Percentiles rank a stretch among this genome's conserved stretches.
These are phyloP conservation scores for Epichloe baconii DNA, from an alignment of 2,329 filamentous ascomycete species.

Conservation along the genomic window DNA sequence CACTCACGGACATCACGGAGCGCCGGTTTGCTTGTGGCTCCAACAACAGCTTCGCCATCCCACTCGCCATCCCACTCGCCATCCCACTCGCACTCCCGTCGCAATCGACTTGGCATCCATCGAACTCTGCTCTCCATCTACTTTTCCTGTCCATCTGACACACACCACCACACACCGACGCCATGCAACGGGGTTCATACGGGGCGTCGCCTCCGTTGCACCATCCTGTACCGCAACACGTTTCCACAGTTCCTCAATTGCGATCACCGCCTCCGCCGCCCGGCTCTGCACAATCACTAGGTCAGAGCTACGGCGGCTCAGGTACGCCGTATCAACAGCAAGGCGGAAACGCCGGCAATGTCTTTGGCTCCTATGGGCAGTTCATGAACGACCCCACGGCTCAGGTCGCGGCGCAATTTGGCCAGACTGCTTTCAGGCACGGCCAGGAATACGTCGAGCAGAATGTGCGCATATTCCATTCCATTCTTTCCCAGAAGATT, in stretches of 20 bases:
- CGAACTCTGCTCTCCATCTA: not conserved
- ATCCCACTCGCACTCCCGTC: too few species aligned
- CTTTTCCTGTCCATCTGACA: too few species aligned
- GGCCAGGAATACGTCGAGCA: slow-evolving; percentile 92
- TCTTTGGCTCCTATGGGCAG: slow-evolving; percentile 66
- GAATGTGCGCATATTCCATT: slow-evolving; percentile 50
- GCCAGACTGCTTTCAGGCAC: slow-evolving; percentile 79
- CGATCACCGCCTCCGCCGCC: slow-evolving; percentile 81
- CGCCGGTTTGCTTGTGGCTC: not conserved
- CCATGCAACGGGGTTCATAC: slow-evolving; percentile 80
- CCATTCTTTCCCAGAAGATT: not conserved
- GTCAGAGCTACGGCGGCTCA: slow-evolving; percentile 41
- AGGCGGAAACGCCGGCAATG: slow-evolving; percentile 36
- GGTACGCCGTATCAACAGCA: slow-evolving; percentile 62
- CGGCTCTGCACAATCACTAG: slow-evolving; percentile 53
- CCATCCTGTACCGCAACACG: slow-evolving; percentile 95
- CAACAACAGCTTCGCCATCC: not conserved
- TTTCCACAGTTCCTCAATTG: slow-evolving; percentile 93
- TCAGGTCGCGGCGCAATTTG: slow-evolving; percentile 89
- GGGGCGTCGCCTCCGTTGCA: slow-evolving; percentile 86
- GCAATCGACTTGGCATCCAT: not conserved
- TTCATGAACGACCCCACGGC: slow-evolving; percentile 95
- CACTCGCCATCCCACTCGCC: not conserved
- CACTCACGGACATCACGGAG: not conserved
- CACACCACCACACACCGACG: not conserved